These are phyloP conservation scores for Leucogyrophana mollusca DNA, from an alignment of 768 basidiomycete genomes.

Conservation along the genomic window DNA sequence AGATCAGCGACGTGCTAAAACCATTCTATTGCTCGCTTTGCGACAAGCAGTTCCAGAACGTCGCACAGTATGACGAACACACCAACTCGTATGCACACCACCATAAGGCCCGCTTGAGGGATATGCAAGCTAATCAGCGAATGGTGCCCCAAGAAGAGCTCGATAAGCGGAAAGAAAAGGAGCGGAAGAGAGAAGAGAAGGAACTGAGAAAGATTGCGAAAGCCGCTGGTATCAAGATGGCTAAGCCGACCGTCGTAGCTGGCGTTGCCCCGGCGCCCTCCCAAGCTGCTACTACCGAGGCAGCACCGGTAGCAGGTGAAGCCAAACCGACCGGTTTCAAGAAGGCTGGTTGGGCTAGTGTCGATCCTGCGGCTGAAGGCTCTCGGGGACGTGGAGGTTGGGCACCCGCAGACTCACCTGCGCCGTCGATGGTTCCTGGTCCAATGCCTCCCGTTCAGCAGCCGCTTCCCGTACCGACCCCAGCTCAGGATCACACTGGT, in stretches of 20 bases:
- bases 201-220: constrained; percentile 82
- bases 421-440: constrained; percentile 20
- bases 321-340: constrained; percentile 31
- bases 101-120: constrained; percentile 77
- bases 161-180: constrained; percentile 81
- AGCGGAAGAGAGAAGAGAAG: constrained; percentile 82
- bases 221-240: constrained; percentile 75
- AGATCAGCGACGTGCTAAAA: constrained; percentile 65
- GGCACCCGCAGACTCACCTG: constrained; percentile 13
- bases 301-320: constrained; percentile 13
- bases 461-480: constrained; percentile 9
- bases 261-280: constrained; percentile 18
- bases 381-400: constrained; percentile 12
- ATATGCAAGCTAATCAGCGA: constrained; percentile 77
- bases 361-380: constrained; percentile 13
- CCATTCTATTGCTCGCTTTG: constrained; percentile 82
- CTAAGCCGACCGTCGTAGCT: constrained; percentile 26
- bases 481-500: neutral
- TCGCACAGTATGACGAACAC: constrained; percentile 87
- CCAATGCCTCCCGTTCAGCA: constrained; percentile 8
- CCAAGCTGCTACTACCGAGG: constrained; percentile 15
- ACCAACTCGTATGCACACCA: constrained; percentile 88
- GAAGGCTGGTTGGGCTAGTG: constrained; percentile 52
- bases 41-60: constrained; percentile 85
- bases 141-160: constrained; percentile 64